Evolutionary conservation across 805 yeast genomes (phyloP).

Genomic region (Lipomyces oligophaga): DNA sequence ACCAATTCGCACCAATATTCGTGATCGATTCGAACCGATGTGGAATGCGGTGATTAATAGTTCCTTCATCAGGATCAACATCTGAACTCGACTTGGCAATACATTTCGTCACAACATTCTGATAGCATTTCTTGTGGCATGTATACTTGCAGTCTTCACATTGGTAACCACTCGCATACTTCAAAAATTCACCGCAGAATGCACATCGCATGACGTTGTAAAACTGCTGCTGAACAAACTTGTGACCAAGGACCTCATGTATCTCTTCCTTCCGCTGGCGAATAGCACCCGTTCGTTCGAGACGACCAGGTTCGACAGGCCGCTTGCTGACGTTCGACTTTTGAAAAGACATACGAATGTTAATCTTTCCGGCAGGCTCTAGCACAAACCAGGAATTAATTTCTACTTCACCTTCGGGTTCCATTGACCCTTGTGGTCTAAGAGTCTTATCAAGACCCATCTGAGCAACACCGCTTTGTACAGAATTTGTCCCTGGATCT

Average conservation of each 20-base stretch:
- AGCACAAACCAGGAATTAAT: constrained; percentile 82
- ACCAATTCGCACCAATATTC: constrained; percentile 97
- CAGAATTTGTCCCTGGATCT: constrained; percentile 1
- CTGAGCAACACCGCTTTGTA: constrained; percentile 3
- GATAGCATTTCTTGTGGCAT: constrained; percentile 74
- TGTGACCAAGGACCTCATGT: constrained; percentile 81
- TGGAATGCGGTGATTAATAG: constrained; percentile 92
- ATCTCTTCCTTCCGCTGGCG: constrained; percentile 78
- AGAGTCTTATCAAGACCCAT: background rate
- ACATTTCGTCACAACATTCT: constrained; percentile 75
- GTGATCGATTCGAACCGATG: constrained; percentile 91
- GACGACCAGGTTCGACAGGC: constrained; percentile 52
- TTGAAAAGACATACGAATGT: constrained; percentile 72
- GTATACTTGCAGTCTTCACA: constrained; percentile 76
- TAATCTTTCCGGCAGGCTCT: constrained; percentile 91
- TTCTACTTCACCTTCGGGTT: constrained; percentile 31
- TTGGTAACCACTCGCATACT: constrained; percentile 72
- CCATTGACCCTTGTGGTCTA: background rate
- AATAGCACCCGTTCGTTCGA: constrained; percentile 97
- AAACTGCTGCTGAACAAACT: constrained; percentile 90
- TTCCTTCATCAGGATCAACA: constrained; percentile 64
- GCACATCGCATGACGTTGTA: constrained; percentile 98
- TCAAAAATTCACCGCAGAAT: constrained; percentile 89
- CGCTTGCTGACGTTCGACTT: constrained; percentile 55
- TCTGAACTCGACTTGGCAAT: constrained; percentile 69